Base-by-base conservation (phyloP, 192 early-diverging fungal species). In the Podila horticola region DNA sequence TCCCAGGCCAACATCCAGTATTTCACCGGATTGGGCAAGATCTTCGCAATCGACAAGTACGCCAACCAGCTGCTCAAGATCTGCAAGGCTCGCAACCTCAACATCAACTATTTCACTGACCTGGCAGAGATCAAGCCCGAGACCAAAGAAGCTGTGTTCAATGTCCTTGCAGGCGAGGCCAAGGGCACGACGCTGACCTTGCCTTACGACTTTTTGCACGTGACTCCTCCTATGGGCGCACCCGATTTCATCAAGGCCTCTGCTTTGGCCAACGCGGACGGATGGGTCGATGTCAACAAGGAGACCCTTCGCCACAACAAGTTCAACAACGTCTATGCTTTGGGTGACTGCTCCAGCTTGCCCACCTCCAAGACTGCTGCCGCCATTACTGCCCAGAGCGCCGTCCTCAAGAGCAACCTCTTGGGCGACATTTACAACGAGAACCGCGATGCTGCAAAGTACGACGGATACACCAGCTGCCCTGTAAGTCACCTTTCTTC, bases 281-380 rank as follows among this genome's bases (percentile, higher is more conserved):
- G 95, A 31, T 96, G 86, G 85, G 94, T 95, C 19, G 92, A 95
- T 72, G 92, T 96, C 10, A 84, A 92, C 86, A 92, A 92, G 82
- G 84, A 89, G 67, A 95, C 95, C 0, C 85, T 93, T 30, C 93
- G 93, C 72, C 95, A 96, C 83, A 88, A 76, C 76, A 92, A 90
- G 69, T 96, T 90, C 71, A 33, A 88, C 64, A 95, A 95, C 57
- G 83, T 96, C 31, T 96, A 91, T 73, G 75, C 94, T n/a, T 77
- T 95, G 1, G 95, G 95, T 66, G 95, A 96, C 83, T 90, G 92
- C 71, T 93, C 92, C 31, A 91, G 90, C 17, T 84, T 93, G n/a
- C 95, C 95, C 17, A 96, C 95, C 0, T 95, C 94, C 67, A 96
- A 96, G 87, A 96, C 95, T 7, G 95, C 95, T 12, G 94, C 95